phyloP scores from a whole-genome alignment of 768 basidiomycete genomes.

The Mycena chlorophos region DNA sequence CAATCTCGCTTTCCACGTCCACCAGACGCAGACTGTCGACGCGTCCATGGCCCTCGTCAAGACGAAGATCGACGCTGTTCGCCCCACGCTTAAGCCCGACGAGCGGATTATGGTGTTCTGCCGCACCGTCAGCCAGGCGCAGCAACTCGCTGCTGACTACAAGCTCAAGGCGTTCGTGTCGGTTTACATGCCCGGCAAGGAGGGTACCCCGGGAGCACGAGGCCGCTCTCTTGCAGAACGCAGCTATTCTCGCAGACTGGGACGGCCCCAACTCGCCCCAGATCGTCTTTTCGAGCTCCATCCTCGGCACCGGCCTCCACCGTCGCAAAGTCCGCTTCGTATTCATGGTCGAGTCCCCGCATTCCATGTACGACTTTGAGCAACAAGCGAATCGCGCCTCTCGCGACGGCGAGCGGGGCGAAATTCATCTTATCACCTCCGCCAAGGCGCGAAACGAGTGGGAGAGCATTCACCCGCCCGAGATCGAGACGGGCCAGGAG shows the following conservation, averaged over 20 bases:
- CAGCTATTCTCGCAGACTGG: neutral
- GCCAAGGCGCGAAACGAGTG: neutral
- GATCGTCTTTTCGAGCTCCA: neutral
- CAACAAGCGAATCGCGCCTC: neutral
- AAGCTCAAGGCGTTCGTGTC: neutral
- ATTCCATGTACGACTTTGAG: neutral
- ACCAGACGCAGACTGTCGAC: neutral
- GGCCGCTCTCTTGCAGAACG: neutral
- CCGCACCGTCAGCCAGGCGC: neutral
- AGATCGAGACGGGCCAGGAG: neutral
- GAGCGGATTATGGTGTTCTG: conserved; percentile 8
- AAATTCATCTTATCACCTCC: neutral
- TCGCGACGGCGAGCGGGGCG: neutral
- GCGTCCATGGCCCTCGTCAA: neutral
- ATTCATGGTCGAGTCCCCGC: neutral
- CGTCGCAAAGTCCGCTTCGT: neutral
- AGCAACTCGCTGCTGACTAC: neutral
- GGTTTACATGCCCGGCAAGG: neutral
- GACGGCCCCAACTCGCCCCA: neutral
- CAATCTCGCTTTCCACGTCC: neutral
- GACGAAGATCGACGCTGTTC: neutral
- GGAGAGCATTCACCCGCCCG: neutral
- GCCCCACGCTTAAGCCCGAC: neutral
- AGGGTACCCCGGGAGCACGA: neutral
- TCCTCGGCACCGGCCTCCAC: conserved; percentile 7